Evolutionary conservation across 202 grass and related monocot species (phyloP).

Genomic region (Zoysia matrella): DNA sequence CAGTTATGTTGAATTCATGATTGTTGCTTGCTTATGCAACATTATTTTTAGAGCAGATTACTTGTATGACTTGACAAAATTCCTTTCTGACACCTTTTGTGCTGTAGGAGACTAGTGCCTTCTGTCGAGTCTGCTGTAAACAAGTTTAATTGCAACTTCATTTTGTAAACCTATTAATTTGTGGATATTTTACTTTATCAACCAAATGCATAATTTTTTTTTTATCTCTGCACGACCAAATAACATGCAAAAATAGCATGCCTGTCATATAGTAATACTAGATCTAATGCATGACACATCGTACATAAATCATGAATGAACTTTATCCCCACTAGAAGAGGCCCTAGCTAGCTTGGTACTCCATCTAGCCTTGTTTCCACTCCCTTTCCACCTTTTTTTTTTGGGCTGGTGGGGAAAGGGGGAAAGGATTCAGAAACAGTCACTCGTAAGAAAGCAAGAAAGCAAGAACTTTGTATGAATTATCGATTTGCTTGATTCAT

Average conservation of each 20-base stretch:
- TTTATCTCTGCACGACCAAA: not conserved
- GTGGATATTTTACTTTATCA: not conserved
- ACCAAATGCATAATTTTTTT: not conserved
- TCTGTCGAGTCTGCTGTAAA: not conserved
- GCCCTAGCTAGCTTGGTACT: too few relatives aligned
- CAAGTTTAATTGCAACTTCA: not conserved
- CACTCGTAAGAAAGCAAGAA: not conserved
- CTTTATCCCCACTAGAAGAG: not conserved
- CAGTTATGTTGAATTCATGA: constrained; percentile 11
- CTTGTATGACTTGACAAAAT: constrained; percentile 4
- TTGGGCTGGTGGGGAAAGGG: not conserved
- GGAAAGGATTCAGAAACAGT: not conserved
- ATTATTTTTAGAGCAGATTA: not conserved
- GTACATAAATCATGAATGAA: constrained; percentile 41
- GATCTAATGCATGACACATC: constrained; percentile 43
- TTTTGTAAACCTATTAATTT: not conserved
- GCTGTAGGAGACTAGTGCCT: not conserved
- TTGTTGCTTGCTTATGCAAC: not conserved
- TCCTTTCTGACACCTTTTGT: constrained; percentile 12
- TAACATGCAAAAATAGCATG: constrained; percentile 44
- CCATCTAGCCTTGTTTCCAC: not conserved
- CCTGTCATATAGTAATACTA: constrained; percentile 44
- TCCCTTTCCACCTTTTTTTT: not conserved
- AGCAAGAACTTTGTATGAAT: too few relatives aligned
- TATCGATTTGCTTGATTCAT: too few relatives aligned